Evolutionary conservation across 2,329 filamentous ascomycete genomes (phyloP), one percentile per base, ranked within the genome.

Genomic region (Colletotrichum sojae): DNA sequence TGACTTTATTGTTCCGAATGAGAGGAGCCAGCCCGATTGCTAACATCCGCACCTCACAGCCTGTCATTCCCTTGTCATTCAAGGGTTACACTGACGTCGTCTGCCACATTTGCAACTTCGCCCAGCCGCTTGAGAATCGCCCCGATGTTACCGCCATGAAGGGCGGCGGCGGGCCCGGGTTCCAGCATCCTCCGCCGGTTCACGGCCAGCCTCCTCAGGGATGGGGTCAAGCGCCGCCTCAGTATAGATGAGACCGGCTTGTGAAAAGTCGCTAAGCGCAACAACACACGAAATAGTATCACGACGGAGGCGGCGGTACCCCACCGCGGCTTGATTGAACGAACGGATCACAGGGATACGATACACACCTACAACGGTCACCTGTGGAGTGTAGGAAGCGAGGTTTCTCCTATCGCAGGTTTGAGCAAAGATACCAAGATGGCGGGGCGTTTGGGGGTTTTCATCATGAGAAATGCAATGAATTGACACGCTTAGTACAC

Each of bases 21-120:
- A 46, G 18, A 16, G 18, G 16, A 18, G 31, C 31, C 8, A 3
- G 31, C 31, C 31, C 45, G 6, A 1, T 16, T 2, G 48, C 63
- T 67, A 18, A 70, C 46, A 25, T 55, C 39, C 56, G 22, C 36
- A 70, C 46, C 20, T 15, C 15, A 4, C 69, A 91, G 87, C 92
- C 92, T 56, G 79, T 95, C 53, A 84, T 95, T 27, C 92, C 92
- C 0, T 90, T 94, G 75, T 90, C 88, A 53, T 83, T 91, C 72
- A 85, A 88, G 67, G 89, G 89, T 63, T 90, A 91, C 79, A 84
- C 90, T 73, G 92, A 94, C 75, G 86, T 95, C 64, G 83, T 85
- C 68, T 95, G 92, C 83, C 86, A 89, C 75, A 90, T 94, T 78
- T 95, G 92, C 86, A 89, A 91, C 77, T 94, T 94, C 78, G 86